These are phyloP conservation scores for Tolypocladium guangdongense DNA, from an alignment of 2,329 filamentous ascomycete species.

Conservation along the genomic window DNA sequence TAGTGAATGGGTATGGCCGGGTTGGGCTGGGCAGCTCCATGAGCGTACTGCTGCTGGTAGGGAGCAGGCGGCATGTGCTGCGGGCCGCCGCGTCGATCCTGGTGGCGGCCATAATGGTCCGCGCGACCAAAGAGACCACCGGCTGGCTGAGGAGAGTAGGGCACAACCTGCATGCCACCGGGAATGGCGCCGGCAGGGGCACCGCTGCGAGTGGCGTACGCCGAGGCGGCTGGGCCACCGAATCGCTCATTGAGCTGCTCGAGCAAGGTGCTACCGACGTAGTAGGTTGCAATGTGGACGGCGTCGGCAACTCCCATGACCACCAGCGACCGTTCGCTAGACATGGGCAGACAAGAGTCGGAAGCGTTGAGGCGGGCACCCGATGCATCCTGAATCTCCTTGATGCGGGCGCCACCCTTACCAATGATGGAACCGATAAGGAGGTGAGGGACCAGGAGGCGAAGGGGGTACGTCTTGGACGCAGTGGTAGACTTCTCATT, in stretches of 20 bases:
- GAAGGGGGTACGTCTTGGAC: conserved; percentile 94
- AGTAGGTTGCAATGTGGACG: conserved; percentile 97
- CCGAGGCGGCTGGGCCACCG: conserved; percentile 90
- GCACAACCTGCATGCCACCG: conserved; percentile 98
- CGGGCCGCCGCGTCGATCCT: conserved; percentile 50
- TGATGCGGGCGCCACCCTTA: conserved; percentile 89
- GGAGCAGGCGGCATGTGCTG: conserved; percentile 67
- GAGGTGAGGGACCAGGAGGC: conserved; percentile 90
- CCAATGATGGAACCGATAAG: conserved; percentile 98
- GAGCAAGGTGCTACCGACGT: conserved; percentile 93
- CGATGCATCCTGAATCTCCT: conserved; percentile 96
- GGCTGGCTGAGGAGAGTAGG: conserved; percentile 86
- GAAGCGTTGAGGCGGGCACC: conserved; percentile 94
- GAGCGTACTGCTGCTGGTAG: conserved; percentile 61
- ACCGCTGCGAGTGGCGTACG: conserved; percentile 90
- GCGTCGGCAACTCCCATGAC: conserved; percentile 97
- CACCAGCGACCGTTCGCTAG: conserved; percentile 93
- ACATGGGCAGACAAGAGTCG: conserved; percentile 85
- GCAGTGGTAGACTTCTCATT: conserved; percentile 79
- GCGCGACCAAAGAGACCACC: conserved; percentile 87
- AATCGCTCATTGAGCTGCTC: conserved; percentile 97
- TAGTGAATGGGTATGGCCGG: conserved; percentile 68
- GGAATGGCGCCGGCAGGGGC: conserved; percentile 88
- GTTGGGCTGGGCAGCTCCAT: conserved; percentile 47
- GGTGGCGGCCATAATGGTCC: conserved; percentile 69